phyloP scores from a whole-genome alignment of 2,329 filamentous ascomycete species.

The Myriosclerotinia duriaeana region DNA sequence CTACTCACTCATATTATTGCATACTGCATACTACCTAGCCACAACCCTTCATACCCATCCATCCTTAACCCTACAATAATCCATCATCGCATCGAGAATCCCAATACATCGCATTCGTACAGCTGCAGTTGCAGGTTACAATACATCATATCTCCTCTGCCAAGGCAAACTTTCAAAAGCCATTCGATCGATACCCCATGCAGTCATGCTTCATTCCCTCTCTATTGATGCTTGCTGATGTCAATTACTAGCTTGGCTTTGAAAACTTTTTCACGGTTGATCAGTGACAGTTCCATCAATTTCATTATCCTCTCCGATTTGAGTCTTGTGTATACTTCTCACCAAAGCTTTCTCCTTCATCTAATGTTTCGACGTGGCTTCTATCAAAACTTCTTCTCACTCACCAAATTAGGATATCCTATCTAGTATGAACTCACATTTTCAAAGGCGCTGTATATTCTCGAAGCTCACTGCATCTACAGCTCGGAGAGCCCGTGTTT shows the following conservation, averaged over 20 bases:
- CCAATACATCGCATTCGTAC: neutral
- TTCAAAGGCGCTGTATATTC: neutral
- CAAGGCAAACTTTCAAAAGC: constrained; percentile 7
- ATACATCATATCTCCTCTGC: constrained; percentile 14
- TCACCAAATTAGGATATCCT: neutral
- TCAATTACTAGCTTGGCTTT: constrained; percentile 10
- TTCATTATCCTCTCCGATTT: neutral
- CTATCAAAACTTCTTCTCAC: neutral
- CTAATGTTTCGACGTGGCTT: constrained; percentile 3
- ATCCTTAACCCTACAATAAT: neutral
- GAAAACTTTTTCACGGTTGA: neutral
- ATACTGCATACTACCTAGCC: too few species aligned
- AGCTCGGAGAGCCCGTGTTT: constrained; percentile 20
- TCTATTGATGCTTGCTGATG: constrained; percentile 7
- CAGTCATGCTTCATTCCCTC: neutral
- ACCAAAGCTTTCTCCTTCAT: neutral
- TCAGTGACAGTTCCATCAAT: neutral
- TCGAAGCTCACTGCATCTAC: constrained; percentile 18
- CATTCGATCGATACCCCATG: neutral
- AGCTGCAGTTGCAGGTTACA: constrained; percentile 17
- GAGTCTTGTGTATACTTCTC: constrained; percentile 1
- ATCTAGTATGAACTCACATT: constrained; percentile 1
- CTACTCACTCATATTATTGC: too few species aligned
- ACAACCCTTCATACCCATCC: neutral
- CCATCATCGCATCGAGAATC: neutral